Percentiles rank a stretch among this genome's conserved stretches.
phyloP scores from a whole-genome alignment of 441 rosid species.

The Pelargonium cotyledonis region DNA sequence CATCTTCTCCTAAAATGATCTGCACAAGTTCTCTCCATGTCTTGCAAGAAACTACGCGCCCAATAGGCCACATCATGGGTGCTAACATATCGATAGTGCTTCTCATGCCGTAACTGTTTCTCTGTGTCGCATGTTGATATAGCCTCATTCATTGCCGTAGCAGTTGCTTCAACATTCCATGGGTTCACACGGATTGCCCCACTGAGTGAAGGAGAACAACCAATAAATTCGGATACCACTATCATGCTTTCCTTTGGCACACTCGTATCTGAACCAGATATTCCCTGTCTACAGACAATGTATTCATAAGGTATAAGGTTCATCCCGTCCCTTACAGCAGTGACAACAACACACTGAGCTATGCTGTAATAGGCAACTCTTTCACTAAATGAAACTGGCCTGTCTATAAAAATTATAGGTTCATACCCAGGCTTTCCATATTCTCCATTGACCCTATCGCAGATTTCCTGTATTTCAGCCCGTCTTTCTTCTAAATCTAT shows the following conservation, averaged over 20 bases:
- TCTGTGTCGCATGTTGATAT: too few species aligned
- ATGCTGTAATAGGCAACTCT: slow-evolving; percentile 40
- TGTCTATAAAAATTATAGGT: slow-evolving; percentile 38
- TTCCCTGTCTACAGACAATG: slow-evolving; percentile 43
- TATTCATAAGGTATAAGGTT: slow-evolving; percentile 51
- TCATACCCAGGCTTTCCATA: slow-evolving; percentile 46
- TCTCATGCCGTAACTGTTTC: too few species aligned
- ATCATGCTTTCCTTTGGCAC: slow-evolving; percentile 34
- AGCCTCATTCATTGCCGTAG: too few species aligned
- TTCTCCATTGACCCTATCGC: slow-evolving; percentile 38
- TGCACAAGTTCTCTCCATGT: too few species aligned
- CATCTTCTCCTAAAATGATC: too few species aligned
- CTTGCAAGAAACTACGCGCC: too few species aligned
- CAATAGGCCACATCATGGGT: too few species aligned
- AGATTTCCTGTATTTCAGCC: slow-evolving; percentile 34
- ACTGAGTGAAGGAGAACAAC: not conserved
- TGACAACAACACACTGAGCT: slow-evolving; percentile 49
- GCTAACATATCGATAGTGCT: too few species aligned
- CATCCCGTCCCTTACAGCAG: slow-evolving; percentile 56
- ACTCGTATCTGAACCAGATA: slow-evolving; percentile 33
- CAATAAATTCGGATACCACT: not conserved
- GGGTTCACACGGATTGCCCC: slow-evolving; percentile 31
- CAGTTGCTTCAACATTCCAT: not conserved
- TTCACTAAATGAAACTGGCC: slow-evolving; percentile 33
- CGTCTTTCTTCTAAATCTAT: slow-evolving; percentile 29